Evolutionary conservation across 371 early-diverging fungal genomes (phyloP), one percentile per base, ranked within the genome.

Genomic region (Mucor circinelloides): DNA sequence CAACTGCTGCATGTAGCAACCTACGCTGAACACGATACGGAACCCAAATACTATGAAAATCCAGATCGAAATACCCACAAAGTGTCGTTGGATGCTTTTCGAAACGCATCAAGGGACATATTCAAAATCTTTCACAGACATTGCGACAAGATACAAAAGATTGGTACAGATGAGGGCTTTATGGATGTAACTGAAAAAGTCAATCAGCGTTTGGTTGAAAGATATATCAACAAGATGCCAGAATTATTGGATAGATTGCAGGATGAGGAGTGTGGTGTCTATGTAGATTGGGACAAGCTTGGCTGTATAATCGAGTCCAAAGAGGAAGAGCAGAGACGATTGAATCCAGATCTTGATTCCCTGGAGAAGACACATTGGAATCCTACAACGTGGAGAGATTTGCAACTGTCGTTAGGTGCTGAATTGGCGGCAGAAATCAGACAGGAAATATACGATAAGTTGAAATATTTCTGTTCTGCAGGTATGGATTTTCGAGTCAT

Each of bases 1-100:
- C 67, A 69, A n/a, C 71, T 94, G 13, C 89, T 94, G 23, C 98
- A 97, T 68, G 95, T 95, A 3, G 91, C 96, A 2, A 95, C 96
- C 0, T 93, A 90, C 67, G 85, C 86, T 3, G 81, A 78, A 8
- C 89, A 86, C 19, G 90, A 92, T 7, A 74, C 80, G 1, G 84
- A 88, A 4, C 83, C 88, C 0, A 80, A 79, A 0, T 96, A 97
- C 68, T 85, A 95, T 62, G 71, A 77, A n/a, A 75, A 86, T 2
- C 94, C 94, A 17, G 71, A 78, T 28, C 83, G 83, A 10, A 74
- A 69, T 21, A 93, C 94, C 0, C 97, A 98, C 77, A 98, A 98
- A 76, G 95, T 94, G 15, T 91, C 92, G 2, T 76, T 97, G 23
- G 94, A 94, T 54, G 87, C 89, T n/a, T 94, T 94, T 75, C 84